Evolutionary conservation across 2,329 filamentous ascomycete genomes (phyloP), one percentile per base, ranked within the genome.

Genomic region (Colletotrichum gigasporum): DNA sequence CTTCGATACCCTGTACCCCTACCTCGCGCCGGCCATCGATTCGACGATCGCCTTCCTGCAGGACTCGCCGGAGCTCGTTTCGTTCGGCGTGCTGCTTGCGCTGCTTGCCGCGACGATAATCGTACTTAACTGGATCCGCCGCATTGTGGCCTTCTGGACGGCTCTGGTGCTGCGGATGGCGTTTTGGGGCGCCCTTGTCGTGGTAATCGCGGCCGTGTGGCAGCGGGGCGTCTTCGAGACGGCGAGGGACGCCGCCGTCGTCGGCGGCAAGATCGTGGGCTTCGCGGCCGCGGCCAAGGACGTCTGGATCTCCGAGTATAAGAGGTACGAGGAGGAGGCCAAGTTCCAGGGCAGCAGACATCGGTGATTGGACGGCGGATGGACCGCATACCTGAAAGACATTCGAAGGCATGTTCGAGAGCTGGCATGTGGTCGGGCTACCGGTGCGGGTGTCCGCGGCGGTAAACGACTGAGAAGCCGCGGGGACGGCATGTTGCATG

Each of bases 101-200:
- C 71, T 89, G 8, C 79, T 92, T 4, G 77, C 90, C 44, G 69
- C 89, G 28, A 78, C 89, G 58, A 76, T 95, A 53, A 82, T 93
- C 73, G 74, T 94, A 60, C 81, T 96, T 68, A 85, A 90, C 74
- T 90, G 91, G 80, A 80, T 93, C 16, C 88, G 89, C 66, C 86
- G 92, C 65, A 79, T 93, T 18, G 82, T 97, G 62, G 80, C 93
- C 72, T 96, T 90, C 80, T 93, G 93, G 88, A 86, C 93, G 54
- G 81, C 85, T n/a, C 73, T 97, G 58, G 82, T 83, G 10, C 75
- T 92, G 67, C 79, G 85, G 22, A 69, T 93, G 41, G 75, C 86
- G 2, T 87, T 93, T 67, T 96, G 89, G 87, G 85, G 84, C 1
- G 74, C 80, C 2, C 69, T 94, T 2, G 78, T 83, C 4, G 81